These are phyloP conservation scores for Colletotrichum sp. DNA, from an alignment of 2,329 filamentous ascomycete species.

Conservation along the genomic window DNA sequence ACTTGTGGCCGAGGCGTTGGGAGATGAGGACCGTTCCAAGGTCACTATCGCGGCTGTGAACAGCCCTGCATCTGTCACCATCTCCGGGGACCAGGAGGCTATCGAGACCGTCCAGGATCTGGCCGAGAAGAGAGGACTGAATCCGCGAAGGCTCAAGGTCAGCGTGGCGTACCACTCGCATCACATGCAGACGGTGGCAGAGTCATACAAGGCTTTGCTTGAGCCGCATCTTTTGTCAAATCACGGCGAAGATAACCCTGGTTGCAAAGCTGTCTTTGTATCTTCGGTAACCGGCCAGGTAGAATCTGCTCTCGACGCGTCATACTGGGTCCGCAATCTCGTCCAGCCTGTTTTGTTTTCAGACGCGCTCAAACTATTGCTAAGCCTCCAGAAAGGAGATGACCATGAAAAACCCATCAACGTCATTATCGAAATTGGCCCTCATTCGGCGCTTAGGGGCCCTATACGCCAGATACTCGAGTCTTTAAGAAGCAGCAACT, in stretches of 20 bases:
- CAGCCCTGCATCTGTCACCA: conserved; percentile 47
- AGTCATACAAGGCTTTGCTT: not conserved
- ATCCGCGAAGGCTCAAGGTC: not conserved
- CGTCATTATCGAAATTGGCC: conserved; percentile 51
- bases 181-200: not conserved
- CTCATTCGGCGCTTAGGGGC: conserved; percentile 52
- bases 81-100: conserved; percentile 32
- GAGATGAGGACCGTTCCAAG: not conserved
- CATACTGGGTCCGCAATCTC: conserved; percentile 50
- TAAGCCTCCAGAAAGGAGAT: not conserved
- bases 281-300: not conserved
- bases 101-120: conserved; percentile 27
- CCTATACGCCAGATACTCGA: conserved; percentile 55
- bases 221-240: not conserved
- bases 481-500: conserved; percentile 34
- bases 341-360: conserved; percentile 47
- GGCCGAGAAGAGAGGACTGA: conserved; percentile 30
- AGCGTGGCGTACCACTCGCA: conserved; percentile 2
- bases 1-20: not conserved
- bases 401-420: conserved; percentile 2
- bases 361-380: conserved; percentile 39
- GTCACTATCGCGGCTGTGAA: conserved; percentile 46
- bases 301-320: not conserved
- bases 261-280: not conserved
- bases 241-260: not conserved